Base-by-base conservation (phyloP, 257 asterid genomes). In the Capsicum baccatum region DNA sequence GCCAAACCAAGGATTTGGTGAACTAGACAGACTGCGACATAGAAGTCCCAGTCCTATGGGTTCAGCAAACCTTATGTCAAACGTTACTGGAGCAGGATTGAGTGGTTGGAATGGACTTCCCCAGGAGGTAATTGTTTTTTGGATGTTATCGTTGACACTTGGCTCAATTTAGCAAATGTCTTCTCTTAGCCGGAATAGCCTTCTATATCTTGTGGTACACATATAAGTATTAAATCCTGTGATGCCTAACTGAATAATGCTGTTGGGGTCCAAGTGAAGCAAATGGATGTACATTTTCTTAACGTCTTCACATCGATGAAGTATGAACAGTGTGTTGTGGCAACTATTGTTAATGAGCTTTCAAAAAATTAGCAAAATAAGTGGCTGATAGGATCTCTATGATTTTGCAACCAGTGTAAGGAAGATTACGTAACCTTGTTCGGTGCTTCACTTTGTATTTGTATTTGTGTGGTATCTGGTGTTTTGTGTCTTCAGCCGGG, bases 11-110 rank as follows among this genome's bases (percentile, higher is more conserved):
- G 90, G 95, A 84, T 94, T 91, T 83, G 90, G 94, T 42, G 98
- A 95, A 83, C 91, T 95, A 56, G 98, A 95, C 69, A 89, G 97
- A 85, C 88, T 94, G 84, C 91, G 97, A 71, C 98, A 94, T 70
- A 91, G 99, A 89, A 95, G 99, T 86, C 99, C 98, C 78, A 95
- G 98, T 87, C 99, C 99, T 9, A 95, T 95, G 99, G 98, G 97
- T 79, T 94, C 99, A 42, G 86, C 94, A 44, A 91, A 91, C 87
- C 92, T 92, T 81, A 82, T 95, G 86, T 89, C 98, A 78, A 94
- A 91, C 87, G 92, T 91, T 71, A 83, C 88, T 14, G 92, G 95
- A 80, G 83, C 94, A 67, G 96, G 97, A 82, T 86, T 94, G 86
- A 73, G 90, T 15, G 92, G 94, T 83, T 95, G 99, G 99, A 93